Conservation (phyloP, 2,329 filamentous ascomycete species). For the Canariomyces notabilis region DNA sequence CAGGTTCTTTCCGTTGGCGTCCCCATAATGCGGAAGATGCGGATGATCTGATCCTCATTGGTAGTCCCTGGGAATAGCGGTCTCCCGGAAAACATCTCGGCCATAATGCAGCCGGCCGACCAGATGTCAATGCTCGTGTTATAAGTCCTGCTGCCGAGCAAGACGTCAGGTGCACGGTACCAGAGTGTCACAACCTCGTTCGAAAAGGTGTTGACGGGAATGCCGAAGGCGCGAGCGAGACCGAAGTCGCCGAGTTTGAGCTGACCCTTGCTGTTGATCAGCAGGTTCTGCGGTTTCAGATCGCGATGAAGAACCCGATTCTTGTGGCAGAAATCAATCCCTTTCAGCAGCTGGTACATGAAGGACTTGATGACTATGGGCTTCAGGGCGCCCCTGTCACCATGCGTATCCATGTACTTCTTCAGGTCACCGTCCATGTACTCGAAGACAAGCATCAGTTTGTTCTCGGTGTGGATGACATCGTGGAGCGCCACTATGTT, state of each 20-base stretch:
- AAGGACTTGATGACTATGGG: conserved; percentile 93
- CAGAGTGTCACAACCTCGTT: conserved; percentile 97
- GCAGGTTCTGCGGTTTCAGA: conserved; percentile 90
- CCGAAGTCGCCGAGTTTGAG: conserved; percentile 94
- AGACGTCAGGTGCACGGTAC: conserved; percentile 94
- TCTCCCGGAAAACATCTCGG: conserved; percentile 96
- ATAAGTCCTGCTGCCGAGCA: conserved; percentile 90
- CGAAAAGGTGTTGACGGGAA: conserved; percentile 95
- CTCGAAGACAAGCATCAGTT: conserved; percentile 98
- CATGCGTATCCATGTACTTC: conserved; percentile 95
- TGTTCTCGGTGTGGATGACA: conserved; percentile 99
- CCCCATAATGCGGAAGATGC: conserved; percentile 98
- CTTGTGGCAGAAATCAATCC: conserved; percentile 96
- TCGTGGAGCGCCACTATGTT: conserved; percentile 97
- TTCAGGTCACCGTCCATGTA: conserved; percentile 98
- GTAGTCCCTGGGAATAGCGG: conserved; percentile 96
- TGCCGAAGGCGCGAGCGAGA: conserved; percentile 88
- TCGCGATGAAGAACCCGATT: conserved; percentile 95
- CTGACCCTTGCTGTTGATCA: conserved; percentile 87
- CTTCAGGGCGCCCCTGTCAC: conserved; percentile 84
- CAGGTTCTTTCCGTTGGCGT: conserved; percentile 92
- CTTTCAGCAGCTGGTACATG: conserved; percentile 95
- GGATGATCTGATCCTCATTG: conserved; percentile 94
- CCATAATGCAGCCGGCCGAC: conserved; percentile 99
- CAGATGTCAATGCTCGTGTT: conserved; percentile 99